phyloP scores from a whole-genome alignment of 2,329 filamentous ascomycete genomes.

The Bipolaris victoriae region DNA sequence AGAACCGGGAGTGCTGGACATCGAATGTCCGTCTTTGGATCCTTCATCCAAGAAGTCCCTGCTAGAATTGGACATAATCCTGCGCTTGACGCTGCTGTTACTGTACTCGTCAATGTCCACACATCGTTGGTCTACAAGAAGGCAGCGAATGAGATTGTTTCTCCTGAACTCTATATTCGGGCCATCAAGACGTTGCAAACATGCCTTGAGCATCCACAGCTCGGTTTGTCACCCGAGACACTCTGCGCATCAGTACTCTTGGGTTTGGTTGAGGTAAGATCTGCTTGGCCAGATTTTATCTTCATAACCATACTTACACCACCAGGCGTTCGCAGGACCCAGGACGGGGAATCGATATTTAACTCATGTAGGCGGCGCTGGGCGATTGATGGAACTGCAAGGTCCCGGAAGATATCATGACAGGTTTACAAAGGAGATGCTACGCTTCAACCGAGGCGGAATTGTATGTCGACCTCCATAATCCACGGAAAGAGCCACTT shows the following conservation, averaged over 20 bases:
- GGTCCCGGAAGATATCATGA: slow-evolving; percentile 36
- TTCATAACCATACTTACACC: not conserved
- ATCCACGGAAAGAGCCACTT: not conserved
- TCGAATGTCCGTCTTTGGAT: slow-evolving; percentile 40
- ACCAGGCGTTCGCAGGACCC: slow-evolving; percentile 41
- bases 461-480: slow-evolving; percentile 32
- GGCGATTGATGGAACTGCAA: slow-evolving; percentile 42
- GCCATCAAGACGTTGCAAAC: slow-evolving; percentile 39
- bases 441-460: slow-evolving; percentile 40
- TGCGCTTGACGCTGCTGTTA: slow-evolving; percentile 41
- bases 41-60: slow-evolving; percentile 41
- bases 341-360: slow-evolving; percentile 40
- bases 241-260: slow-evolving; percentile 44
- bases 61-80: slow-evolving; percentile 39
- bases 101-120: slow-evolving; percentile 39
- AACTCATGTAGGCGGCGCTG: slow-evolving; percentile 43
- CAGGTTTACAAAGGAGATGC: slow-evolving; percentile 39
- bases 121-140: slow-evolving; percentile 35
- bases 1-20: slow-evolving; percentile 37
- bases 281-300: not conserved
- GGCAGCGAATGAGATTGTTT: slow-evolving; percentile 30
- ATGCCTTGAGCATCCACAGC: slow-evolving; percentile 35
- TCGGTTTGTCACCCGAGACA: slow-evolving; percentile 43
- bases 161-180: slow-evolving; percentile 36
- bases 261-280: slow-evolving; percentile 40